These are phyloP conservation scores for Paecilomyces sp. DNA, from an alignment of 2,329 filamentous ascomycete species.

Conservation along the genomic window DNA sequence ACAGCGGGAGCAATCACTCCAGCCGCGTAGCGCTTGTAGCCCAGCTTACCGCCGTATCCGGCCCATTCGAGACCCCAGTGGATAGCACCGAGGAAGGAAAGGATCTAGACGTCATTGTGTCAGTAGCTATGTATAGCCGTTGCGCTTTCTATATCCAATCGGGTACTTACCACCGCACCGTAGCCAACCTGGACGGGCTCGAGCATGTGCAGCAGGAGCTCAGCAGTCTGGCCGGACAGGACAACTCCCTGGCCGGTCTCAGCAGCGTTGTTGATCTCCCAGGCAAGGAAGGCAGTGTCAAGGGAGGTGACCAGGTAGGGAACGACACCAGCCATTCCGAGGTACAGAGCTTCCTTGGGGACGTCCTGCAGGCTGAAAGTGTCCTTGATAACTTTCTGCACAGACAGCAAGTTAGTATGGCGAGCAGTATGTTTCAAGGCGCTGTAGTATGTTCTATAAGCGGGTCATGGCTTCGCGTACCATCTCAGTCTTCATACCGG, in stretches of 20 bases:
- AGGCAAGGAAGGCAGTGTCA: conserved; percentile 74
- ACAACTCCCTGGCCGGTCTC: conserved; percentile 55
- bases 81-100: conserved; percentile 87
- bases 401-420: background rate
- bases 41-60: conserved; percentile 57
- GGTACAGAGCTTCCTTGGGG: conserved; percentile 59
- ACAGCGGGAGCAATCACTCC: conserved; percentile 72
- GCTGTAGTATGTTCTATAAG: background rate
- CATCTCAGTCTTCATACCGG: conserved; percentile 48
- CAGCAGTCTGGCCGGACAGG: conserved; percentile 64
- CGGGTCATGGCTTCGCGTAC: conserved; percentile 39
- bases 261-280: conserved; percentile 67
- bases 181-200: conserved; percentile 89
- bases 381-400: conserved; percentile 58
- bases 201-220: conserved; percentile 63
- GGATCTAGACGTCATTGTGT: conserved; percentile 50
- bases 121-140: background rate
- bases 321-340: conserved; percentile 70
- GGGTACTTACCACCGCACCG: conserved; percentile 64
- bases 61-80: conserved; percentile 92
- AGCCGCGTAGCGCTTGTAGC: conserved; percentile 74
- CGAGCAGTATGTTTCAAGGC: background rate
- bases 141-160: background rate
- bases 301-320: conserved; percentile 82
- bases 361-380: conserved; percentile 60